Evolutionary conservation across 805 yeast species (phyloP).

Genomic region (Ogataea angusta): DNA sequence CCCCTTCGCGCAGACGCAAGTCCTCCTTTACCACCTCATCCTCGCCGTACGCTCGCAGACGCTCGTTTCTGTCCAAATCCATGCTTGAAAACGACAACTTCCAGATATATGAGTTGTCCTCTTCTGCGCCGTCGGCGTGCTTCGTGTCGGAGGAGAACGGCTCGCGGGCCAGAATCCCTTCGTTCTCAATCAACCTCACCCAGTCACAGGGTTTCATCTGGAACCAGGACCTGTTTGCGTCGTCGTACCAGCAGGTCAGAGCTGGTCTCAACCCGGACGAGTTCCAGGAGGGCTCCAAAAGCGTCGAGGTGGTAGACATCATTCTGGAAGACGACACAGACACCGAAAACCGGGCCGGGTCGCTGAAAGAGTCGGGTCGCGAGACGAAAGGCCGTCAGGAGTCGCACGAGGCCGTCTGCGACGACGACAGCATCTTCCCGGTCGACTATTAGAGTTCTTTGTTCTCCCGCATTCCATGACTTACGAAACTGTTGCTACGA

Average conservation of each 20-base stretch:
- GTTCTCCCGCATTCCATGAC: neutral
- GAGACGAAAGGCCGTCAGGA: neutral
- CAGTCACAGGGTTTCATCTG: constrained; percentile 74
- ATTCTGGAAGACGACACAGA: constrained; percentile 17
- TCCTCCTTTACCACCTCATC: constrained; percentile 37
- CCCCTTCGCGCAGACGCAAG: constrained; percentile 19
- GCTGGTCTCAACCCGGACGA: constrained; percentile 32
- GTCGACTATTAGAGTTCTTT: constrained; percentile 14
- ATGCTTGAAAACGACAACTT: constrained; percentile 57
- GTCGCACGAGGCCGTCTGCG: neutral
- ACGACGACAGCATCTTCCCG: constrained; percentile 16
- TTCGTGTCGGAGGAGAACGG: constrained; percentile 8
- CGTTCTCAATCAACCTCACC: constrained; percentile 44
- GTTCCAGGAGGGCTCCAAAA: constrained; percentile 17
- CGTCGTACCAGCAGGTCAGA: constrained; percentile 59
- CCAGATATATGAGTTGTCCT: constrained; percentile 46
- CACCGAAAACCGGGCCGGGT: constrained; percentile 4
- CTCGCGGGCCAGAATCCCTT: constrained; percentile 26
- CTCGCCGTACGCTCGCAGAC: constrained; percentile 54
- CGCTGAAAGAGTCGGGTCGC: neutral
- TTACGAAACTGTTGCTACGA: neutral
- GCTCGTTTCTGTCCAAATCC: constrained; percentile 52
- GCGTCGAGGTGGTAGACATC: constrained; percentile 28
- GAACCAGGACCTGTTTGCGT: constrained; percentile 75
- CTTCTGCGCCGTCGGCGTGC: constrained; percentile 23